Evolutionary conservation across 306 rosid genomes (phyloP), one percentile per base, ranked within the genome.

Genomic region (Cicer judaicum): DNA sequence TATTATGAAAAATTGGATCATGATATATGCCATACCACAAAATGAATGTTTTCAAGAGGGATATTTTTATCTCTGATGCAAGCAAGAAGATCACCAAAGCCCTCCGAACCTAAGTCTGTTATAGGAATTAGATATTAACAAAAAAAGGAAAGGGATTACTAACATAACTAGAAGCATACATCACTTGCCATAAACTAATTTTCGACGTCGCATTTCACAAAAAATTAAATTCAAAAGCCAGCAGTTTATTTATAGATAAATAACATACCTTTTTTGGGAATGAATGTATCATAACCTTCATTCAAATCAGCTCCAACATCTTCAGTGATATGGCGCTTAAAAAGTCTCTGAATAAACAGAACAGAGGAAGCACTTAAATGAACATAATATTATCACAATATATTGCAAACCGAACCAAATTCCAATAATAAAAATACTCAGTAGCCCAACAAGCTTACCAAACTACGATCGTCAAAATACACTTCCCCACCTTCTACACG

Each of bases 401-500:
- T 13, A 72, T 38, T 63, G 68, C 70, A 56, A 7, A 68, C 9
- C 40, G 11, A 62, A 12, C 3, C 41, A n/a, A 44, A 67, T 12
- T 19, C 21, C 13, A 21, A 46, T 64, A 73, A 48, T 24, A 10
- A 67, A 54, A 48, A 18, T 48, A 39, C 74, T 34, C 38, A 39
- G 8, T 72, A 66, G 64, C 66, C 34, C 55, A 67, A 7, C 65
- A 55, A 73, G 82, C 88, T 86, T 87, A 94, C 97, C 95, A 92
- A 75, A 84, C 87, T 86, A 54, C 93, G 89, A 62, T 92, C 99
- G 11, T 94, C 96, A 57, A 94, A 94, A 84, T 38, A 77, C 59
- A 94, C 96, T 63, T 89, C 89, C 64, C 99, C 97, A 1, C 89
- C 96, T 85, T 94, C 97, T n/a, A 67, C 92, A 60, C 96, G 95